Percentiles rank a stretch among this genome's conserved stretches.
phyloP scores from a whole-genome alignment of 2,329 filamentous ascomycete genomes.

The Pyrenophora graminea region DNA sequence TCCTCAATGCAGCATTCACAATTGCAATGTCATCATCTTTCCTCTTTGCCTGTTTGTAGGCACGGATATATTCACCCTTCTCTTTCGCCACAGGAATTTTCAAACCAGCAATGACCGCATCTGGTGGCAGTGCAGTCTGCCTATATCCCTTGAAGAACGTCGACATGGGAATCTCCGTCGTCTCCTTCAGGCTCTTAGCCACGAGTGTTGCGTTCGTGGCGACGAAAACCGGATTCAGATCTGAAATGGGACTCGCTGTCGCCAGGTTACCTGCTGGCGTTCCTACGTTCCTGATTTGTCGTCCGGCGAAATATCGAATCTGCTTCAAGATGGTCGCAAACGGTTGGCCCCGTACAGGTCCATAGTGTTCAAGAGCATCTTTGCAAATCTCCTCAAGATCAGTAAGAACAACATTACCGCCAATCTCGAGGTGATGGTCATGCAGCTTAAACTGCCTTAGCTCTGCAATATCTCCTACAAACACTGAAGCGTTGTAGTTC shows the following conservation, averaged over 20 bases:
- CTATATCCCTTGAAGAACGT: slow-evolving; percentile 93
- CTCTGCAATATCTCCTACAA: slow-evolving; percentile 90
- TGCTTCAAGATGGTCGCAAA: slow-evolving; percentile 94
- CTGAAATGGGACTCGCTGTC: slow-evolving; percentile 94
- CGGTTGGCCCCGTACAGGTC: slow-evolving; percentile 70
- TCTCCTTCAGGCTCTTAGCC: slow-evolving; percentile 73
- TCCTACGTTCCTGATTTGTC: slow-evolving; percentile 96
- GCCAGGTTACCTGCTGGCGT: slow-evolving; percentile 93
- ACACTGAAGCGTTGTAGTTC: slow-evolving; percentile 87
- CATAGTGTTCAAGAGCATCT: slow-evolving; percentile 79
- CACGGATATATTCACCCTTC: slow-evolving; percentile 80
- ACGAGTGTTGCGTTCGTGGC: slow-evolving; percentile 81
- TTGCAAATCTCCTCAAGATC: slow-evolving; percentile 86
- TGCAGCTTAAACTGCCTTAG: slow-evolving; percentile 79
- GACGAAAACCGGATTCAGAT: slow-evolving; percentile 92
- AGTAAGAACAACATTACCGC: slow-evolving; percentile 89
- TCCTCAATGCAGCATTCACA: slow-evolving; percentile 82
- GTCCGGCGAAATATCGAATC: slow-evolving; percentile 89
- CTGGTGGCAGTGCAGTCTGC: slow-evolving; percentile 75
- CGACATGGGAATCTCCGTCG: slow-evolving; percentile 86
- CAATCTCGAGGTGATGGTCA: slow-evolving; percentile 84
- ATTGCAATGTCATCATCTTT: slow-evolving; percentile 99
- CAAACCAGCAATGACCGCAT: slow-evolving; percentile 84
- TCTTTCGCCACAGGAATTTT: slow-evolving; percentile 77
- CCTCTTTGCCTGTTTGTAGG: slow-evolving; percentile 95